Percentiles rank a stretch among this genome's conserved stretches.
phyloP scores from a whole-genome alignment of 2,329 filamentous ascomycete species.

The Fusarium clavum region DNA sequence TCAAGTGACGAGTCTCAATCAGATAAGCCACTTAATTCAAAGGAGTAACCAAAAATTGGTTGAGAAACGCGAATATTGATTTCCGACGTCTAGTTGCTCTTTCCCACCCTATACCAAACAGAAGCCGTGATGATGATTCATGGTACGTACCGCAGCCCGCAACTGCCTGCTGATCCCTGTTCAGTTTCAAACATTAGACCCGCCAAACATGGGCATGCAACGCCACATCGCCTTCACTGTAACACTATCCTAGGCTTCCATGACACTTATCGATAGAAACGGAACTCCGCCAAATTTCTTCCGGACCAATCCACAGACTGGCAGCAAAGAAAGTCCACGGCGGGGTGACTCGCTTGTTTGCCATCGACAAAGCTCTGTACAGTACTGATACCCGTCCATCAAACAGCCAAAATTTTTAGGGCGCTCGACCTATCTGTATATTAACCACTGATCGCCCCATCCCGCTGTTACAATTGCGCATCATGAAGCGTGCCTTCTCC shows the following conservation, averaged over 20 bases:
- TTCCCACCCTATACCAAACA: constrained; percentile 22
- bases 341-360: constrained; percentile 39
- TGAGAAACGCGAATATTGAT: not conserved
- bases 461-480: not conserved
- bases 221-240: not conserved
- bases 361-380: constrained; percentile 18
- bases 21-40: not conserved
- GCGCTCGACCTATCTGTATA: not conserved
- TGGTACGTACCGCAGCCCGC: not conserved
- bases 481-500: constrained; percentile 21
- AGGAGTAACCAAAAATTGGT: not conserved
- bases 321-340: constrained; percentile 6
- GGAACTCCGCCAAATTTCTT: constrained; percentile 3
- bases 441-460: not conserved
- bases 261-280: constrained; percentile 30
- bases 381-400: not conserved
- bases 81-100: not conserved
- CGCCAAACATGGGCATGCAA: constrained; percentile 7
- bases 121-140: not conserved
- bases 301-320: constrained; percentile 25
- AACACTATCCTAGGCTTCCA: constrained; percentile 10
- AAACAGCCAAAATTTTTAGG: not conserved
- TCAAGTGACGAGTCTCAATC: not conserved
- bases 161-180: constrained; percentile 2
- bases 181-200: not conserved